These are phyloP conservation scores for Aureobasidium musti DNA, from an alignment of 2,329 filamentous ascomycete species.

Conservation along the genomic window DNA sequence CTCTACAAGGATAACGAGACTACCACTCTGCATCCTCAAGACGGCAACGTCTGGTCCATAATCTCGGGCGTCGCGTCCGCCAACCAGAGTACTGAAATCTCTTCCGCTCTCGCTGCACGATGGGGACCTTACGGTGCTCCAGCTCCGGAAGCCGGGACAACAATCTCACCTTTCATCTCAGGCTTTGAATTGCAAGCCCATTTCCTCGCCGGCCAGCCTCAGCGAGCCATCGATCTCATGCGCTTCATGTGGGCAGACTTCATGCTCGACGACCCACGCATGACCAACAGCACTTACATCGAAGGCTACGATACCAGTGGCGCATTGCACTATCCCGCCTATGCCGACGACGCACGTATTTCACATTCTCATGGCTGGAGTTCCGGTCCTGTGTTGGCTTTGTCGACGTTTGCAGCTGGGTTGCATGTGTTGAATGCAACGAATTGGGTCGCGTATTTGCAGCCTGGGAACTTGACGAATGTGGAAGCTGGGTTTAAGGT, in stretches of 20 bases:
- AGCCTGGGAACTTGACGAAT: slow-evolving; percentile 28
- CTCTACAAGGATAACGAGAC: slow-evolving; percentile 59
- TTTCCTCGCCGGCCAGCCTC: slow-evolving; percentile 45
- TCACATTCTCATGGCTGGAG: slow-evolving; percentile 56
- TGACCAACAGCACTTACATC: slow-evolving; percentile 57
- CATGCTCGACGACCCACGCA: slow-evolving; percentile 57
- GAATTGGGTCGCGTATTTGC: slow-evolving; percentile 27
- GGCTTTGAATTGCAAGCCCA: slow-evolving; percentile 53
- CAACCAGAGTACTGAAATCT: slow-evolving; percentile 41
- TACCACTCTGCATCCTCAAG: slow-evolving; percentile 53
- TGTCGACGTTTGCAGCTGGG: slow-evolving; percentile 49
- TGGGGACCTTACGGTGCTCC: slow-evolving; percentile 52
- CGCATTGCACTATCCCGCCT: slow-evolving; percentile 53
- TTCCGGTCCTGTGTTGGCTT: slow-evolving; percentile 50
- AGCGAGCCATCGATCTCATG: slow-evolving; percentile 49
- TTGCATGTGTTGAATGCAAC: slow-evolving; percentile 44
- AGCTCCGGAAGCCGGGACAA: slow-evolving; percentile 50
- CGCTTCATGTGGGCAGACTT: slow-evolving; percentile 55
- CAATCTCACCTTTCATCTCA: slow-evolving; percentile 53
- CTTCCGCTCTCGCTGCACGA: slow-evolving; percentile 39
- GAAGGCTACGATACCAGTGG: slow-evolving; percentile 54
- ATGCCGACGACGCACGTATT: slow-evolving; percentile 52
- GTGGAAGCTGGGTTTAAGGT: slow-evolving; percentile 29
- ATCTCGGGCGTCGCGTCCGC: slow-evolving; percentile 43
- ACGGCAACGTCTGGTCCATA: slow-evolving; percentile 50